Base-by-base conservation (phyloP, 164 flowering plant genomes). In the Akebia trifoliata region DNA sequence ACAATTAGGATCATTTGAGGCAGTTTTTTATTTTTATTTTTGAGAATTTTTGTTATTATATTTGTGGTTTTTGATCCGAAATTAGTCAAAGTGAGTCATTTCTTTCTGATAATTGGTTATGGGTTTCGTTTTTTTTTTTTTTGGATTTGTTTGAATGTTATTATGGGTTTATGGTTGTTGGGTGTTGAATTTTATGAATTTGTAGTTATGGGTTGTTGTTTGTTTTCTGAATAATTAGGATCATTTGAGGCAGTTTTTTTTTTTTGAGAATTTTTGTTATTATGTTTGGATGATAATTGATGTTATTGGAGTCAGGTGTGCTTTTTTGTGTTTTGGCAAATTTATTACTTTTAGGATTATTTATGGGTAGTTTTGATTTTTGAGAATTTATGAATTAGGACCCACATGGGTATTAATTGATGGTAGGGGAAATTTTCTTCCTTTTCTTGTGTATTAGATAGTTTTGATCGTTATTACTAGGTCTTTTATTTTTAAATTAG, bases 11-110 rank as follows among this genome's bases (percentile, higher is more conserved):
- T 29, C 29, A 26, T 24, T n/a, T n/a, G n/a, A n/a, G n/a, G n/a
- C n/a, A n/a, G n/a, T n/a, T n/a, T n/a, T n/a, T n/a, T n/a, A n/a
- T n/a, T n/a, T n/a, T n/a, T n/a, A n/a, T n/a, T n/a, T n/a, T n/a
- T n/a, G n/a, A n/a, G n/a, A n/a, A n/a, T n/a, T n/a, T n/a, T n/a
- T n/a, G n/a, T n/a, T n/a, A n/a, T n/a, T n/a, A n/a, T 38, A 15
- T 1, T 40, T 36, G 93, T 94, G 9, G 60, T 77, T 17, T 90
- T 83, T 49, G 83, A 90, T 78, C 87, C 95, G 5, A 40, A 36
- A 32, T 50, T 80, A 45, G 69, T 81, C 46, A 56, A 81, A 85
- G 95, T 85, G 30, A 2, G 66, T 67, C 4, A 7, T 56, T 56
- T 7, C 15, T 45, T 36, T n/a, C 40, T 8, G 2, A 12, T 10